phyloP scores from a whole-genome alignment of 306 rosid species.

The Sesbania bispinosa region DNA sequence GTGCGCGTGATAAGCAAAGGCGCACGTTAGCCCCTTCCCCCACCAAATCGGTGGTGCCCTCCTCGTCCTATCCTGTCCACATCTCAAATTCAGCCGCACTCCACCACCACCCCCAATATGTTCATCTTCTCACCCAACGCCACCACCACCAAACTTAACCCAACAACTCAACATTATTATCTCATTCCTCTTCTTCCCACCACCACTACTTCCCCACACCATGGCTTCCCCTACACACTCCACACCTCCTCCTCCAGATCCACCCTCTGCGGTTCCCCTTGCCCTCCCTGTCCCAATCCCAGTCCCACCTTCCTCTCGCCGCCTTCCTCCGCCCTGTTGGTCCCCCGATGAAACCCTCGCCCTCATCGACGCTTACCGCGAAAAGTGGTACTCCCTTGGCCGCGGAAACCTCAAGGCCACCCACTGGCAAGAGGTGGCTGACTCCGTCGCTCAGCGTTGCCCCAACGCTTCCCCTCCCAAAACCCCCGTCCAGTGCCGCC shows the following conservation, averaged over 20 bases:
- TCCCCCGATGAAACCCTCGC: conserved; percentile 94
- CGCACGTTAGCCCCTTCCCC: conserved; percentile 41
- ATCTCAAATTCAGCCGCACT: conserved; percentile 80
- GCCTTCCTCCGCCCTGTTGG: conserved; percentile 98
- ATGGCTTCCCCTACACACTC: conserved; percentile 49
- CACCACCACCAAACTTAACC: conserved; percentile 24
- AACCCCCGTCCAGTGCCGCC: conserved; percentile 99
- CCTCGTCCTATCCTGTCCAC: conserved; percentile 59
- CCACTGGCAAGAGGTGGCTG: conserved; percentile 99
- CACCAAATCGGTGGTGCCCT: conserved; percentile 88
- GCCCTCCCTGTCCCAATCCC: conserved; percentile 43
- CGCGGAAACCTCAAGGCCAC: conserved; percentile 92
- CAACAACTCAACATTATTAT: not conserved
- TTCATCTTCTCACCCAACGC: conserved; percentile 42
- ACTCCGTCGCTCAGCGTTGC: conserved; percentile 59
- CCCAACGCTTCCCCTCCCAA: conserved; percentile 80
- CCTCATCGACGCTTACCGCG: conserved; percentile 82
- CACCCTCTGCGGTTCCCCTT: conserved; percentile 37
- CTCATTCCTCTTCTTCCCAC: not conserved
- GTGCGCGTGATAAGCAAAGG: conserved; percentile 12
- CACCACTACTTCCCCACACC: not conserved
- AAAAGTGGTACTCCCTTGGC: conserved; percentile 96
- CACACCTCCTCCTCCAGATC: conserved; percentile 27
- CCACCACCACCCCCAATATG: conserved; percentile 37
- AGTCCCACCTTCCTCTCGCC: conserved; percentile 49